phyloP scores from a whole-genome alignment of 2,329 filamentous ascomycete species.

The Epichloe brachyelytri region DNA sequence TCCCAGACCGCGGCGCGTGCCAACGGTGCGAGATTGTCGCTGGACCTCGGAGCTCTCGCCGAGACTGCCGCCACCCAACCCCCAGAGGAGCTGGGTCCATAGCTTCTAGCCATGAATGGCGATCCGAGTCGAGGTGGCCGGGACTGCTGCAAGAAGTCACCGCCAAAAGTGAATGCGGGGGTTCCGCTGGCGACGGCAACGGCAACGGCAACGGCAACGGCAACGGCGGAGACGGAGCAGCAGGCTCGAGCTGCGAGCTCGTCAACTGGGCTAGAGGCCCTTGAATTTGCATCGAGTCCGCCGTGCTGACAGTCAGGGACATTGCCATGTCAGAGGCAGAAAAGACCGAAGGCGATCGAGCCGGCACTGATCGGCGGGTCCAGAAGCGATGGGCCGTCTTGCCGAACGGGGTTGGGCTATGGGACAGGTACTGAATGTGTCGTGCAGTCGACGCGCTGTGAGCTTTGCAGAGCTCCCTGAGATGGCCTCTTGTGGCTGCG shows the following conservation, averaged over 20 bases:
- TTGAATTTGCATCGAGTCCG: slow-evolving; percentile 50
- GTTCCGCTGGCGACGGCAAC: slow-evolving; percentile 6
- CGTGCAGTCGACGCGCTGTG: slow-evolving; percentile 34
- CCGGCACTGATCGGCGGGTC: slow-evolving; percentile 35
- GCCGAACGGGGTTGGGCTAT: slow-evolving; percentile 43
- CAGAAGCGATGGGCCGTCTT: slow-evolving; percentile 35
- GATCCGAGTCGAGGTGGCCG: slow-evolving; percentile 32
- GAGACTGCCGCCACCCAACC: slow-evolving; percentile 21
- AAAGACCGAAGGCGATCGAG: slow-evolving; percentile 36
- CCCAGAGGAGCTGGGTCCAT: slow-evolving; percentile 43
- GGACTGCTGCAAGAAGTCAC: slow-evolving; percentile 10
- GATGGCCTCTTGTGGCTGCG: slow-evolving; percentile 47
- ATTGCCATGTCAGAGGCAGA: slow-evolving; percentile 49
- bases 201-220: not conserved
- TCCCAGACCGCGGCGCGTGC: slow-evolving; percentile 35
- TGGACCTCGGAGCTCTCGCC: slow-evolving; percentile 19
- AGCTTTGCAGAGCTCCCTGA: slow-evolving; percentile 49
- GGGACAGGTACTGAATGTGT: slow-evolving; percentile 33
- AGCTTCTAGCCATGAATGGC: slow-evolving; percentile 44
- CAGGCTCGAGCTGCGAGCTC: slow-evolving; percentile 20
- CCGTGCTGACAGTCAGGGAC: slow-evolving; percentile 49
- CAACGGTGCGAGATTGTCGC: slow-evolving; percentile 35
- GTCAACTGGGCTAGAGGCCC: slow-evolving; percentile 49
- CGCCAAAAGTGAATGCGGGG: slow-evolving; percentile 4
- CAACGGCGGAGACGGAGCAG: not conserved